Evolutionary conservation across 768 basidiomycete species (phyloP), one percentile per base, ranked within the genome.

Genomic region (Hericium coralloides): DNA sequence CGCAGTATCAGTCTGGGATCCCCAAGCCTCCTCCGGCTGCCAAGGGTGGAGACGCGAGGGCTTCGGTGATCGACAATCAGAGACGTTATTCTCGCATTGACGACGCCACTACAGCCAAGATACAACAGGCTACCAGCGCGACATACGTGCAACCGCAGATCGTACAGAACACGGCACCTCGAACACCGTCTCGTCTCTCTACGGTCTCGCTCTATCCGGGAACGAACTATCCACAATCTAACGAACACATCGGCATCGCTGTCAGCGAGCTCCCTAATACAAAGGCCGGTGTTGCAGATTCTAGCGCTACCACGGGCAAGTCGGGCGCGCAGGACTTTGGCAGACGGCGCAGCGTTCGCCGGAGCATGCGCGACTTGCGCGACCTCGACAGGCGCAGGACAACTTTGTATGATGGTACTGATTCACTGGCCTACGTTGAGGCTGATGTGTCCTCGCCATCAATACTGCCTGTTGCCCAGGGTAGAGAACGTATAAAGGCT

Each of bases 401-500:
- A 38, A 61, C 60, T 12, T 43, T 61, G 18, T 53, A 62, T 10
- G 60, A 55, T 43, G 58, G 57, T 39, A 50, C 58, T 3, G 61
- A 63, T 20, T 55, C 56, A 22, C 41, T 58, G 2, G 62, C 63
- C 12, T 64, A 64, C 53, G 15, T 50, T 12, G 49, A 36, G 15
- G 25, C 49, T 36, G 49, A 50, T 22, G 36, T 58, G 14, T 56
- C 60, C 50, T 50, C 69, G 62, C 3, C 71, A 61, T 38, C 68
- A 61, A 43, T 65, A 58, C 10, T 70, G 64, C 25, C 58, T 38
- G 36, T 59, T 61, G 47, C 65, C 23, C 63, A 62, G 56, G 80
- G 79, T 56, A 81, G 87, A 38, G 79, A 78, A 49, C 79, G 79
- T 38, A 83, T 88, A 61, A 85, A 87, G 66, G 86, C 85, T 9